Evolutionary conservation across 495 filamentous ascomycete species (phyloP).

Genomic region (Penicillium odoratum): DNA sequence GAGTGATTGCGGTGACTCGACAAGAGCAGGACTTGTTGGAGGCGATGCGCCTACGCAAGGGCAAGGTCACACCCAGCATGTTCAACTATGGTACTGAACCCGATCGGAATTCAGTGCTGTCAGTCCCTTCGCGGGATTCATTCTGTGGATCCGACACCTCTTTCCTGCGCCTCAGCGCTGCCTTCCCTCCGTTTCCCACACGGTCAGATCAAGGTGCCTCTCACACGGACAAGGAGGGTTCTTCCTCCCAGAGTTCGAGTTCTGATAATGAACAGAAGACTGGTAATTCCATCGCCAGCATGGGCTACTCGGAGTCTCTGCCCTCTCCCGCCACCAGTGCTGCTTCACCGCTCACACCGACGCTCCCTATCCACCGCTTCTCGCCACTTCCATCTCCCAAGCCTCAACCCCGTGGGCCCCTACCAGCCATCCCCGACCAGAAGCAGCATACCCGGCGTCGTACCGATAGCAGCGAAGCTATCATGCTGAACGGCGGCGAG

Average conservation of each 20-base stretch:
- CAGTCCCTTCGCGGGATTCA: conserved; percentile 38
- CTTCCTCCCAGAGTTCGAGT: conserved; percentile 29
- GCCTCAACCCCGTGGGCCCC: conserved; percentile 40
- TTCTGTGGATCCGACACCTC: conserved; percentile 43
- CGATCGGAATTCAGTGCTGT: conserved; percentile 34
- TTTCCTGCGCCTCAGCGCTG: conserved; percentile 46
- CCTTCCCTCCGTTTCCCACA: conserved; percentile 25
- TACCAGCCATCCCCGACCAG: conserved; percentile 38
- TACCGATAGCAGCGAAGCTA: conserved; percentile 48
- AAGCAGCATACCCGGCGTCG: conserved; percentile 43
- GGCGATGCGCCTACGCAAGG: conserved; percentile 75
- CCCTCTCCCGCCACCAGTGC: conserved; percentile 40
- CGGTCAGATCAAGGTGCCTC: conserved; percentile 32
- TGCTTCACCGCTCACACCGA: conserved; percentile 47
- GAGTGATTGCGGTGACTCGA: conserved; percentile 80
- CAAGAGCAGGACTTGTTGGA: conserved; percentile 84
- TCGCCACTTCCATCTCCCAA: conserved; percentile 43
- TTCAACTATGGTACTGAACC: conserved; percentile 43
- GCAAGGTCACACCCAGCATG: conserved; percentile 71
- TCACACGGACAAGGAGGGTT: conserved; percentile 30
- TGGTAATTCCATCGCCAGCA: conserved; percentile 33
- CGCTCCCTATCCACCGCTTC: conserved; percentile 47
- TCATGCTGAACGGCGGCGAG: conserved; percentile 31
- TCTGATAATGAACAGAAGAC: conserved; percentile 43
- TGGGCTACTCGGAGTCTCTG: conserved; percentile 40